Evolutionary conservation across 495 filamentous ascomycete species (phyloP).

Genomic region (Endocarpon pusillum): DNA sequence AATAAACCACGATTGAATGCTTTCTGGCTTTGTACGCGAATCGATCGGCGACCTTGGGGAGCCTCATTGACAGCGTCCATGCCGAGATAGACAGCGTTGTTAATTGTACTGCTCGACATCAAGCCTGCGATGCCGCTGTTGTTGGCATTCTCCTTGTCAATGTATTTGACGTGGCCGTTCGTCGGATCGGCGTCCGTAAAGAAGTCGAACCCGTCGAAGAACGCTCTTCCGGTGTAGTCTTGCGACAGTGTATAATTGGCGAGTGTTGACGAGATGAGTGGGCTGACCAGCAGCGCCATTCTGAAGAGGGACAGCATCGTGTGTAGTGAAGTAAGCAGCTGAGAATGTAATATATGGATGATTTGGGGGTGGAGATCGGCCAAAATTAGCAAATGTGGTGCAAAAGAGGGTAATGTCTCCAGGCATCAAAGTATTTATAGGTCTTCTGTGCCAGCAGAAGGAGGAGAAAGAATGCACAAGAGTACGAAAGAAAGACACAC

Average conservation of each 20-base stretch:
- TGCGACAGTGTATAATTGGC: neutral
- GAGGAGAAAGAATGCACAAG: no score
- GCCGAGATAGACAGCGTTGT: slow-evolving; percentile 26
- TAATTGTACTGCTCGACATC: slow-evolving; percentile 25
- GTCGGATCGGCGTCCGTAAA: slow-evolving; percentile 9
- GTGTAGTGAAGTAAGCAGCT: no score
- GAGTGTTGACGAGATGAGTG: neutral
- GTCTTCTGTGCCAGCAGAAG: no score
- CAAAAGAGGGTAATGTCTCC: no score
- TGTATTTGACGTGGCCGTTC: slow-evolving; percentile 9
- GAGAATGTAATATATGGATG: no score
- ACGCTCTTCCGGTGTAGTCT: neutral
- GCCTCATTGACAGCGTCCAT: slow-evolving; percentile 19
- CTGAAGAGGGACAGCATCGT: neutral
- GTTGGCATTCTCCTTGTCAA: neutral
- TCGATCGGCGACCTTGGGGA: slow-evolving; percentile 38
- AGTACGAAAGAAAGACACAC: no score
- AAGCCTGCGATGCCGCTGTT: slow-evolving; percentile 6
- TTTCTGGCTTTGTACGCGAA: slow-evolving; percentile 34
- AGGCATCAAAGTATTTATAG: no score
- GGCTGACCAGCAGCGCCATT: neutral
- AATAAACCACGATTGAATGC: slow-evolving; percentile 38
- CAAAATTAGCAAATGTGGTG: no score
- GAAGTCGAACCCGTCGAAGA: slow-evolving; percentile 3
- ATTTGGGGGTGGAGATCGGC: no score